A percentile compares a stretch with the other conserved stretches of the same genome.
These are phyloP conservation scores for Gossypium longicalyx DNA, from an alignment of 345 rosid genomes.

Conservation along the genomic window DNA sequence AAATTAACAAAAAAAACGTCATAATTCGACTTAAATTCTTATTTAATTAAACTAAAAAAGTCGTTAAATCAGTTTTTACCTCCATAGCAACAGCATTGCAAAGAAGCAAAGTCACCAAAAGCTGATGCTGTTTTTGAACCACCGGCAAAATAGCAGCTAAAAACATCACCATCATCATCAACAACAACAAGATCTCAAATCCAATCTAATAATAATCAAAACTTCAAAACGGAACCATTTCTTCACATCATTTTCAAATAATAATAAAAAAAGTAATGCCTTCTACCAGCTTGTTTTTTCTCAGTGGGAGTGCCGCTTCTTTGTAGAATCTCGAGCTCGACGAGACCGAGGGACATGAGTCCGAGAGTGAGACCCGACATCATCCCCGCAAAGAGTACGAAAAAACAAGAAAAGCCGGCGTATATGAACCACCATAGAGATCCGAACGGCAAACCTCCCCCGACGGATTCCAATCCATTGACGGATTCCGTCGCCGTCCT, in stretches of 20 bases:
- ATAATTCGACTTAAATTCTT: neutral
- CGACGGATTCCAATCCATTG: neutral
- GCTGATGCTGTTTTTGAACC: conserved; percentile 94
- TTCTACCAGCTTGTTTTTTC: conserved; percentile 88
- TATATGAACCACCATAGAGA: conserved; percentile 50
- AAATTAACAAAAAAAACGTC: neutral
- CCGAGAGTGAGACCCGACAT: conserved; percentile 98
- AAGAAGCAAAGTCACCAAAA: conserved; percentile 80
- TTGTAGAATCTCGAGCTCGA: conserved; percentile 91
- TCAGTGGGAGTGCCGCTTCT: conserved; percentile 79
- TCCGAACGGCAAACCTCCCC: conserved; percentile 52
- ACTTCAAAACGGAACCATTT: neutral
- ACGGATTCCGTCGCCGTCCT: neutral
- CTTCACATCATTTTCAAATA: neutral
- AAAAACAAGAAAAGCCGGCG: conserved; percentile 69
- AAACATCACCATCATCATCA: neutral
- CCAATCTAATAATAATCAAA: neutral
- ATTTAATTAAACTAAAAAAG: neutral
- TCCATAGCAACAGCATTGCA: conserved; percentile 94
- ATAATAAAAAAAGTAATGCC: neutral
- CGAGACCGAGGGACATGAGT: conserved; percentile 28
- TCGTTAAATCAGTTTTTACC: conserved; percentile 35
- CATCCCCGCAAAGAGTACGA: conserved; percentile 88
- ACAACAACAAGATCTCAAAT: too few species aligned
- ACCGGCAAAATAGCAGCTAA: conserved; percentile 81